Evolutionary conservation across 2,329 filamentous ascomycete genomes (phyloP), one percentile per base, ranked within the genome.

Genomic region (Penicillium sp.): DNA sequence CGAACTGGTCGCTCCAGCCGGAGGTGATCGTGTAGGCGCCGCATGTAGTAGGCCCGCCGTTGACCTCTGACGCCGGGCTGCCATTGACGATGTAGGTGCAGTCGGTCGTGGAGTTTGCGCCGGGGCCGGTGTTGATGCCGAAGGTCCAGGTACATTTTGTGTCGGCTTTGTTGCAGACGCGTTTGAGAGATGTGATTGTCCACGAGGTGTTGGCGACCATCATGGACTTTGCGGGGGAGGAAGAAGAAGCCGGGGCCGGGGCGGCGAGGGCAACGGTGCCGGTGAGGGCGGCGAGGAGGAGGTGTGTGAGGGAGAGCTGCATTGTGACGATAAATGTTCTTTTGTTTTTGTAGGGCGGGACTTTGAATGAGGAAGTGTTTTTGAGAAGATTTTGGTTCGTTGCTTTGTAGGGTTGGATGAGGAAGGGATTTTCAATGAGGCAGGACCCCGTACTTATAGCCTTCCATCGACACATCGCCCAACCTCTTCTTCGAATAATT

Each of bases 131-230:
- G 26, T 51, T 8, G 38, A 58, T 52, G 47, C 56, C 56, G 35
- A 58, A 58, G 38, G 56, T 58, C 56, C 56, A 58, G 47, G 56
- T 58, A 48, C 56, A 58, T 17, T 45, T 35, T 11, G 56, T 51
- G 35, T 52, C 38, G 48, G 23, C 48, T 47, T n/a, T 3, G 56
- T 58, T 35, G 56, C 56, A 58, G 26, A 26, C 48, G 56, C 56
- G 56, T 35, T 52, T 58, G 15, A 58, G 35, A 48, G 8, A 15
- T 11, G 15, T 19, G 56, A 51, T 58, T 5, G 56, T 58, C 56
- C 56, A 58, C 38, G 47, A n/a, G 31, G 46, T 5, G 17, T 41
- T 38, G 8, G 7, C 21, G 31, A 50, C 45, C 56, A 58, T 58
- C 56, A 58, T 58, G 47, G 47, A 58, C 13, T 58, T 58, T 8